Evolutionary conservation across 2,329 filamentous ascomycete genomes (phyloP).

Genomic region (Thielaviopsis euricoi): DNA sequence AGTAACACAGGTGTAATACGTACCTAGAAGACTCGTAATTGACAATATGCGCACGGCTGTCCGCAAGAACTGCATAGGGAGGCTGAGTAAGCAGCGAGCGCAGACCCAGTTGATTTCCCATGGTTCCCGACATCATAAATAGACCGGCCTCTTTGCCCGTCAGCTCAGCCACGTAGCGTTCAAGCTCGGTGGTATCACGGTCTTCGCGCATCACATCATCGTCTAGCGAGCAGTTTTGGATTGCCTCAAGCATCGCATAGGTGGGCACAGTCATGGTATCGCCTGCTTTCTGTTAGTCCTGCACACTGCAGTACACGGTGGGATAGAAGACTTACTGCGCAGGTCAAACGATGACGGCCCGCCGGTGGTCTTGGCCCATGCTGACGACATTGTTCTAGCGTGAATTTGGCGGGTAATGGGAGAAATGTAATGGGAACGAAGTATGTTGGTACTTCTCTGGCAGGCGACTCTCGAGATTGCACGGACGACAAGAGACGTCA

Average conservation of each 20-base stretch:
- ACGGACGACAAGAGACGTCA: neutral
- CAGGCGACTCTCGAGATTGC: neutral
- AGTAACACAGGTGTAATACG: slow-evolving; percentile 14
- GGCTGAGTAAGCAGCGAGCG: slow-evolving; percentile 63
- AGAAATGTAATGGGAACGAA: neutral
- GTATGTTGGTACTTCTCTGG: neutral
- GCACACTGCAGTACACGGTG: neutral
- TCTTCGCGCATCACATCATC: slow-evolving; percentile 81
- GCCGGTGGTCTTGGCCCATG: slow-evolving; percentile 19
- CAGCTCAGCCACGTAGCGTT: slow-evolving; percentile 55
- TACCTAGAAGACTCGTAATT: slow-evolving; percentile 47
- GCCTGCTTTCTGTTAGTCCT: slow-evolving; percentile 16
- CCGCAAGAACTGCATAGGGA: slow-evolving; percentile 65
- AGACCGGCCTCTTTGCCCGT: slow-evolving; percentile 62
- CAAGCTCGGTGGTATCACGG: slow-evolving; percentile 57
- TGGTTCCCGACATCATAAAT: slow-evolving; percentile 77
- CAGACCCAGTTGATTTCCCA: slow-evolving; percentile 82
- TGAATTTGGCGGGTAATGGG: neutral
- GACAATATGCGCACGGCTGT: slow-evolving; percentile 63
- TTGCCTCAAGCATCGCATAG: slow-evolving; percentile 63
- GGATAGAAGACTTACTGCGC: slow-evolving; percentile 20
- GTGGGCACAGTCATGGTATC: slow-evolving; percentile 57
- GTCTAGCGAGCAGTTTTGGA: slow-evolving; percentile 55
- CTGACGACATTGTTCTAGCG: neutral
- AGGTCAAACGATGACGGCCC: slow-evolving; percentile 24